Percentiles rank a stretch among this genome's conserved stretches.
Conservation (phyloP, 352 stramenopile species). For the Pythium chondricola region DNA sequence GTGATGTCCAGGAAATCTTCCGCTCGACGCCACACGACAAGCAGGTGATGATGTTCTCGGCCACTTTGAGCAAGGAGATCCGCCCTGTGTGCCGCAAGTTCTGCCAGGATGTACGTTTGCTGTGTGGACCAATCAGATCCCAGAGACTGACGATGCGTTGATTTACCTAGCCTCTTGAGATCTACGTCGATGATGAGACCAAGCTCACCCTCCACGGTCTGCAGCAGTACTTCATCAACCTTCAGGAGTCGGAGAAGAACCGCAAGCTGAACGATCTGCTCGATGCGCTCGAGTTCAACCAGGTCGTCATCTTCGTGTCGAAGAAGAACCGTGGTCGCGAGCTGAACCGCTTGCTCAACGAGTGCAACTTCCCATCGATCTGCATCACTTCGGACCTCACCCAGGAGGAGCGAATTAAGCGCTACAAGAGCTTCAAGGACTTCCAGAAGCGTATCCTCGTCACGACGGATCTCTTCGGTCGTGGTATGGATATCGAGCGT, state of each 20-base stretch:
- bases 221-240: slow-evolving; percentile 99
- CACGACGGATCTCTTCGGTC: slow-evolving; percentile 98
- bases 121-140: not conserved
- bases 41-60: slow-evolving; percentile 99
- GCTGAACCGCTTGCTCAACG: slow-evolving; percentile 97
- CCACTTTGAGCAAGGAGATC: slow-evolving; percentile 99
- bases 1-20: slow-evolving; percentile 99
- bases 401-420: slow-evolving; percentile 97
- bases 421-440: slow-evolving; percentile 99
- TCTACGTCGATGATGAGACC: slow-evolving; percentile 99
- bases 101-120: slow-evolving; percentile 92
- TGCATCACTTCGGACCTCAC: slow-evolving; percentile 98
- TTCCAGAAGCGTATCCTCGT: slow-evolving; percentile 99
- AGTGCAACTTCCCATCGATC: slow-evolving; percentile 99
- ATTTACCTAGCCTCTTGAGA: slow-evolving; percentile 95
- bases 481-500: slow-evolving; percentile 99
- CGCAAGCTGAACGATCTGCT: slow-evolving; percentile 99
- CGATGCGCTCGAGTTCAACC: slow-evolving; percentile 99
- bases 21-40: slow-evolving; percentile 98
- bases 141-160: not conserved
- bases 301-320: slow-evolving; percentile 98
- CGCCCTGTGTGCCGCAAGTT: slow-evolving; percentile 99
- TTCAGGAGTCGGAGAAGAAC: slow-evolving; percentile 99
- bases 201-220: slow-evolving; percentile 99
- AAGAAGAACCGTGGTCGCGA: slow-evolving; percentile 97